Conservation (phyloP, 495 filamentous ascomycete genomes). For the Chaetomidium leptoderma region DNA sequence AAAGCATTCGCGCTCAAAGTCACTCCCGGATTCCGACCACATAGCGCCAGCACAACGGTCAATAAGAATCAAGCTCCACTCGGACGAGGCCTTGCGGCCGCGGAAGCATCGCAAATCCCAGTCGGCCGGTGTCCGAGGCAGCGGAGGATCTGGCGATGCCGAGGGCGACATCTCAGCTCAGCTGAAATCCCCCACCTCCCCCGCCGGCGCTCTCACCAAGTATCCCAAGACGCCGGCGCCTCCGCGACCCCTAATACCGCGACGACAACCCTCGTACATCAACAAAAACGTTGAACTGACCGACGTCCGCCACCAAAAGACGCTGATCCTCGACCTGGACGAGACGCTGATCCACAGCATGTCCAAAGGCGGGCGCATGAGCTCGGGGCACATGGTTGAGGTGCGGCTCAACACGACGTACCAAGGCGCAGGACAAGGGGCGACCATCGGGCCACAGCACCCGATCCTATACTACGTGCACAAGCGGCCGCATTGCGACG, state of each 20-base stretch:
- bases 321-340: conserved; percentile 90
- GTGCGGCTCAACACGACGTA: conserved; percentile 75
- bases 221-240: conserved; percentile 87
- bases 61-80: conserved; percentile 85
- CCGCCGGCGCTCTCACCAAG: conserved; percentile 71
- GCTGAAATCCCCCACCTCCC: conserved; percentile 88
- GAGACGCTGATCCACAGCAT: conserved; percentile 97
- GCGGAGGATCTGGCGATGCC: neutral
- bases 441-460: conserved; percentile 75
- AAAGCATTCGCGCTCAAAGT: conserved; percentile 52
- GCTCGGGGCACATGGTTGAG: conserved; percentile 97
- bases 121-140: conserved; percentile 37
- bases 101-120: conserved; percentile 56
- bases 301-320: conserved; percentile 65
- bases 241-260: conserved; percentile 82
- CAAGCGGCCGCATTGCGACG: conserved; percentile 94
- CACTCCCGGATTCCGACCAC: conserved; percentile 52
- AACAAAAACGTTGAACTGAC: conserved; percentile 39
- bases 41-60: conserved; percentile 66
- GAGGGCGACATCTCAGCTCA: conserved; percentile 43
- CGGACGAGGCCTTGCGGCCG: conserved; percentile 65
- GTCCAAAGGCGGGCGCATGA: conserved; percentile 93
- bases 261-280: conserved; percentile 77
- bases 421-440: conserved; percentile 57
- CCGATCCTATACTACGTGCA: conserved; percentile 98